These are phyloP conservation scores for Canavalia gladiata DNA, from an alignment of 306 rosid species.

Conservation along the genomic window DNA sequence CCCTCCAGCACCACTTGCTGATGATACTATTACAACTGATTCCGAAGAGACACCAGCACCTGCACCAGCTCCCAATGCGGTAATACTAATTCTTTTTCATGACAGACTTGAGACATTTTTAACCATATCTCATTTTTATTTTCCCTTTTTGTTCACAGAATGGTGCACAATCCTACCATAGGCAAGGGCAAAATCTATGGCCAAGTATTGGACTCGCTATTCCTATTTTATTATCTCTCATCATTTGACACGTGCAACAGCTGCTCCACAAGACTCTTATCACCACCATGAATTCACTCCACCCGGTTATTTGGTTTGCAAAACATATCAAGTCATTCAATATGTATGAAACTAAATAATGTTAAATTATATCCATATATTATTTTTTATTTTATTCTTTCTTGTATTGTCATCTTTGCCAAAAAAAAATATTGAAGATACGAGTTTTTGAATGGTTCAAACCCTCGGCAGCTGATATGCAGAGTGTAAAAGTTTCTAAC, in stretches of 20 bases:
- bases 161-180: conserved; percentile 59
- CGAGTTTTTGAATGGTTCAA: conserved; percentile 29
- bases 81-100: conserved; percentile 35
- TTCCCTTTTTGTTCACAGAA: conserved; percentile 57
- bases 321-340: conserved; percentile 42
- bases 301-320: conserved; percentile 40
- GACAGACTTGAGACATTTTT: neutral
- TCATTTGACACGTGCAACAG: conserved; percentile 54
- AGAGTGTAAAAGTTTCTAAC: neutral
- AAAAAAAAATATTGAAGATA: conserved; percentile 1
- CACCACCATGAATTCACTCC: conserved; percentile 41
- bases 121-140: neutral
- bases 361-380: neutral
- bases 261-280: conserved; percentile 44
- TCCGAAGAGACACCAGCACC: conserved; percentile 78
- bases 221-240: conserved; percentile 57
- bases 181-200: conserved; percentile 58
- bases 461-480: neutral
- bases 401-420: conserved; percentile 12
- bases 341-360: conserved; percentile 44
- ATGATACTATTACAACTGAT: conserved; percentile 54
- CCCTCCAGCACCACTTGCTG: conserved; percentile 87
- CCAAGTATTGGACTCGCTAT: conserved; percentile 58
- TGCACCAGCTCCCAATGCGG: conserved; percentile 73
- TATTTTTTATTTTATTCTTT: conserved; percentile 30